These are phyloP conservation scores for Monosporozyma yasuniensis DNA, from an alignment of 805 yeast genomes.

Conservation along the genomic window DNA sequence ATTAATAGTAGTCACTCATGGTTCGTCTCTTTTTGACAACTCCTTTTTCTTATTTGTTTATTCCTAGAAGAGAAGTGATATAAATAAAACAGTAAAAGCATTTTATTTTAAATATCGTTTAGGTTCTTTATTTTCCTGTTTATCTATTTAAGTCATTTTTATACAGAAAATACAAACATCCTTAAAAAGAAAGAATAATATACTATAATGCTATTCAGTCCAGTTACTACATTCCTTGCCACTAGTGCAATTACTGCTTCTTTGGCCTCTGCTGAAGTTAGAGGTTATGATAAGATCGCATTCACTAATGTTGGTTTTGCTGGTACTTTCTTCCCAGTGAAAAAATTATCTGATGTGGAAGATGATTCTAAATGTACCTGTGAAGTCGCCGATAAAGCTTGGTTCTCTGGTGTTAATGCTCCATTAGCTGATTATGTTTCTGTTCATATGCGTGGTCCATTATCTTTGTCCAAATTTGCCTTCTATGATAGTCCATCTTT, in stretches of 20 bases:
- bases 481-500: slow-evolving; percentile 44
- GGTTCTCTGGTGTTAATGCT: slow-evolving; percentile 48
- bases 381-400: slow-evolving; percentile 19
- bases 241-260: slow-evolving; percentile 2
- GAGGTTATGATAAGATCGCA: slow-evolving; percentile 17
- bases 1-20: not conserved
- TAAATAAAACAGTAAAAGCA: not conserved
- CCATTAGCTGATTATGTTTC: slow-evolving; percentile 60
- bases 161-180: not conserved
- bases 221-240: not conserved
- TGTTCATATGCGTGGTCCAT: slow-evolving; percentile 74
- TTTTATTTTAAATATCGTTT: not conserved
- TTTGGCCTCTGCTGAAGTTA: slow-evolving; percentile 3
- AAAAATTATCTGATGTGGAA: slow-evolving; percentile 18
- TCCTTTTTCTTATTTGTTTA: not conserved
- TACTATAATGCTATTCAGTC: not conserved
- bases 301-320: slow-evolving; percentile 28
- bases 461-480: slow-evolving; percentile 50
- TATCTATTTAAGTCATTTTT: not conserved
- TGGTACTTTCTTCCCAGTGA: slow-evolving; percentile 26
- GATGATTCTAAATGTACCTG: slow-evolving; percentile 22
- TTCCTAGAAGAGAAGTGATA: not conserved
- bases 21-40: not conserved
- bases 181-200: not conserved
- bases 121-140: not conserved